phyloP scores from a whole-genome alignment of 345 rosid genomes.

The Linum tenue region DNA sequence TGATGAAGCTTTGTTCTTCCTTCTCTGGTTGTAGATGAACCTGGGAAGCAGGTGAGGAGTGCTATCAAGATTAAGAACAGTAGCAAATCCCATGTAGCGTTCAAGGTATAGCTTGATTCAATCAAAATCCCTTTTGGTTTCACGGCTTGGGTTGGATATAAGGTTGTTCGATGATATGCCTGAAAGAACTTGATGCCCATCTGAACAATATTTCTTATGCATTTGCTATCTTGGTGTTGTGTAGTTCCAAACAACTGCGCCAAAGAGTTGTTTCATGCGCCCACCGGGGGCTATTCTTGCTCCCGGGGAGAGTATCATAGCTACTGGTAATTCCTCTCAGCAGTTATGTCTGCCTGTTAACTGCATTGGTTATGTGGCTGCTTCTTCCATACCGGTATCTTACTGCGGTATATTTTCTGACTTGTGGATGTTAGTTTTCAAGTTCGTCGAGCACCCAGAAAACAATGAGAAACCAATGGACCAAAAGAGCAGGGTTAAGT shows the following conservation, averaged over 20 bases:
- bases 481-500: constrained; percentile 80
- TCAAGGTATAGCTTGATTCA: constrained; percentile 48
- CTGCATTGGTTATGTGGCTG: neutral
- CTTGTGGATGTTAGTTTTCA: constrained; percentile 53
- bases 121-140: constrained; percentile 1
- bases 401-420: constrained; percentile 14
- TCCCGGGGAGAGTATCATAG: constrained; percentile 80
- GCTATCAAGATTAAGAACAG: constrained; percentile 89
- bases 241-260: constrained; percentile 97
- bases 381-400: neutral
- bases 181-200: neutral
- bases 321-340: constrained; percentile 50
- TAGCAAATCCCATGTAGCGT: constrained; percentile 86
- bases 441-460: constrained; percentile 92
- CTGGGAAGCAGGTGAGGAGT: constrained; percentile 95
- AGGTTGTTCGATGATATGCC: neutral
- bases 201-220: neutral
- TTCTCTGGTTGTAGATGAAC: constrained; percentile 49
- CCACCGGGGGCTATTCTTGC: constrained; percentile 95
- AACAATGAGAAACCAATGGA: constrained; percentile 89
- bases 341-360: constrained; percentile 7
- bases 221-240: neutral
- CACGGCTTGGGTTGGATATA: constrained; percentile 13
- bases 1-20: neutral
- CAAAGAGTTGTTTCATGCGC: constrained; percentile 99